Conservation (phyloP, 805 yeast species). For the Pichia cephalocereana region DNA sequence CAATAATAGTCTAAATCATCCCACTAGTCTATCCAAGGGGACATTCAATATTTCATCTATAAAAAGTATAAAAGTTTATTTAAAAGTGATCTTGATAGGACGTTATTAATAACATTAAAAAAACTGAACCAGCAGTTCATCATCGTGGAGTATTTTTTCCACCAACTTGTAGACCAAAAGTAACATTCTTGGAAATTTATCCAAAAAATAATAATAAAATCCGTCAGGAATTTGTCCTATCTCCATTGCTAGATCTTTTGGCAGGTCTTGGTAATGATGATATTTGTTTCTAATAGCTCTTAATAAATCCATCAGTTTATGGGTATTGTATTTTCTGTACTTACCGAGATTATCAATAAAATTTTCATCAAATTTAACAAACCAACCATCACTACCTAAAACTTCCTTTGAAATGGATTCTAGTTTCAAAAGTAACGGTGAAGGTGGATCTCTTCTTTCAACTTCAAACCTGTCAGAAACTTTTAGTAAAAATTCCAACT, state of each 20-base stretch:
- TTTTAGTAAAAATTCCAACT: conserved; percentile 73
- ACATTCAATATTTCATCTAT: too few species aligned
- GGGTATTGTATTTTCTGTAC: conserved; percentile 78
- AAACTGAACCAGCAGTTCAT: conserved; percentile 33
- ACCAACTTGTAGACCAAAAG: conserved; percentile 66
- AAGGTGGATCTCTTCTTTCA: conserved; percentile 71
- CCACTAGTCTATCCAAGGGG: too few species aligned
- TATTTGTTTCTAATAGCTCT: conserved; percentile 89
- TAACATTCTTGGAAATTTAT: conserved; percentile 68
- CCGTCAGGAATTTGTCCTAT: conserved; percentile 83
- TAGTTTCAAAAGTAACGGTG: conserved; percentile 49
- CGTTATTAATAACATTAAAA: not conserved
- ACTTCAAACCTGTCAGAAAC: conserved; percentile 89
- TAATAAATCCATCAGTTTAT: conserved; percentile 72
- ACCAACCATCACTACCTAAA: conserved; percentile 65
- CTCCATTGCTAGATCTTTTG: conserved; percentile 47
- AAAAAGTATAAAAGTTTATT: too few species aligned
- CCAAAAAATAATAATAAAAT: conserved; percentile 66
- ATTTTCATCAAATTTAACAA: conserved; percentile 52
- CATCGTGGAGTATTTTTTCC: conserved; percentile 46
- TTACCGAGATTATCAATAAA: conserved; percentile 82
- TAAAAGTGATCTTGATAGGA: not conserved
- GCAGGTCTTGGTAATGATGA: conserved; percentile 90
- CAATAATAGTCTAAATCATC: too few species aligned
- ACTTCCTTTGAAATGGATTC: conserved; percentile 63